Percentiles rank a stretch among this genome's conserved stretches.
Conservation (phyloP, 768 basidiomycete genomes). For the Amanita inopinata region DNA sequence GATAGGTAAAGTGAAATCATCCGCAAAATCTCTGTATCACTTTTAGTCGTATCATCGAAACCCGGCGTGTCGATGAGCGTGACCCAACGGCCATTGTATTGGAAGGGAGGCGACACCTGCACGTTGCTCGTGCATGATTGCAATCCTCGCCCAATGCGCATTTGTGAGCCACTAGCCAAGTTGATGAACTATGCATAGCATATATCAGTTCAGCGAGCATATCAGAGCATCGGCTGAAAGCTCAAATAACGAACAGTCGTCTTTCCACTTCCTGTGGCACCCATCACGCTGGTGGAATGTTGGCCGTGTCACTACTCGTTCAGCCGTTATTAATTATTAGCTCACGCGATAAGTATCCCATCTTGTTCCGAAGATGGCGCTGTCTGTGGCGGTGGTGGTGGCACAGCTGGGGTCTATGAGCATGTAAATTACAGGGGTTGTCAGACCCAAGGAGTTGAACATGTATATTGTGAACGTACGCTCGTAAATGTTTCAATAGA, state of each 20-base stretch:
- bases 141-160: conserved; percentile 35
- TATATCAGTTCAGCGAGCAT: background rate
- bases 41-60: conserved; percentile 43
- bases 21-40: conserved; percentile 37
- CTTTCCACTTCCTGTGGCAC: conserved; percentile 30
- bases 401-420: too few species aligned
- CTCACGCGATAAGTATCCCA: too few species aligned
- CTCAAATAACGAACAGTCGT: conserved; percentile 18
- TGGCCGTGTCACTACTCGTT: too few species aligned
- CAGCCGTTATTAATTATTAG: too few species aligned
- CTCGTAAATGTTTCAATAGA: too few species aligned
- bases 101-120: conserved; percentile 30
- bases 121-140: conserved; percentile 43
- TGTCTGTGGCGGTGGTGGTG: too few species aligned
- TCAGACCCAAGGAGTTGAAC: too few species aligned
- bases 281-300: conserved; percentile 32
- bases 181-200: conserved; percentile 64
- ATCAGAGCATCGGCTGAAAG: background rate
- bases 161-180: conserved; percentile 35
- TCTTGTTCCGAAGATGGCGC: too few species aligned
- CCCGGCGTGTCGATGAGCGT: conserved; percentile 51
- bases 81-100: conserved; percentile 30
- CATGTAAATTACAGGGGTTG: too few species aligned
- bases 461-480: too few species aligned
- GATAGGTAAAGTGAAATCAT: conserved; percentile 37